Evolutionary conservation across 257 asterid species (phyloP), one percentile per base, ranked within the genome.

Genomic region (Solanum clarkiae): DNA sequence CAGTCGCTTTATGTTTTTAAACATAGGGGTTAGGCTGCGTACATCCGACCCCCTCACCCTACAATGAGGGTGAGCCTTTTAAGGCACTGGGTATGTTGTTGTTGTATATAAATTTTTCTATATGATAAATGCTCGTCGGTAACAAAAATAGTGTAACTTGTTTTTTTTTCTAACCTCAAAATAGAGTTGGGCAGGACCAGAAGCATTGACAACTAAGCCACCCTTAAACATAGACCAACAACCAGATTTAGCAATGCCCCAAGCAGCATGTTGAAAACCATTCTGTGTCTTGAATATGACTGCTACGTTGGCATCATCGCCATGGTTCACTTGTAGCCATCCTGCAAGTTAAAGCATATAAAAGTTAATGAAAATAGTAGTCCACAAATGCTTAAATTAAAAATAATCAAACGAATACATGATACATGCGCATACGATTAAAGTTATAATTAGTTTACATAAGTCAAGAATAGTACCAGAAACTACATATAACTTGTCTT

Each of bases 191-290:
- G 88, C 90, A 1, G 86, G 86, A 81, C 86, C 90, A 3, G 94
- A 86, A 36, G 54, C 74, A 66, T 89, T 56, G 17, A 87, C 90
- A 24, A 54, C 49, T 2, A 89, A 22, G 5, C 93, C 92, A 53
- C 90, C 92, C 80, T 92, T 90, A 36, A 92, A 85, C 93, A 92
- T 90, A n/a, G 94, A 88, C 93, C 93, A 90, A 70, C 94, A 92
- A 24, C 92, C 94, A 1, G 86, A 83, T 8, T 60, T 85, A 6
- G 91, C 92, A 11, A 62, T 66, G 1, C 84, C 84, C 89, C 86
- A 86, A 4, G 92, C 94, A 22, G 85, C 90, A 56, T 47, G 77
- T 42, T 54, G 29, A 10, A 12, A 36, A 49, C 63, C 82, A 1
- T 8, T 24, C 15, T 10, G 45, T 56, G 91, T 87, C 40, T 84